phyloP scores from a whole-genome alignment of 768 basidiomycete genomes.

The Tubosaeta sp. region DNA sequence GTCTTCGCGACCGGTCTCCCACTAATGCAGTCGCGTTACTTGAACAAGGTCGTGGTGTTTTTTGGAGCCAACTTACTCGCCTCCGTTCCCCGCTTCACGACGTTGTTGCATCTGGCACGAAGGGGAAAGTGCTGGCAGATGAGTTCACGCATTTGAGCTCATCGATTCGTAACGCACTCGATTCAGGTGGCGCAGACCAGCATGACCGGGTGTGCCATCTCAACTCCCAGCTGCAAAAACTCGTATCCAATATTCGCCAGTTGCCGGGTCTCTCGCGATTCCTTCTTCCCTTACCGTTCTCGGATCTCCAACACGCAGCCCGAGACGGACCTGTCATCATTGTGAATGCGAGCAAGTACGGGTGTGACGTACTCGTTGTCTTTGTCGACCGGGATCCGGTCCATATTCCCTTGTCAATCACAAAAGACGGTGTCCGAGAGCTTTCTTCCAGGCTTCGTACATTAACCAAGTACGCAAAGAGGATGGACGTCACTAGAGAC shows the following conservation, averaged over 20 bases:
- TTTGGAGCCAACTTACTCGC: not conserved
- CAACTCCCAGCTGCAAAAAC: not conserved
- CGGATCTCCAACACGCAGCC: not conserved
- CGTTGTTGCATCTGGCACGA: not conserved
- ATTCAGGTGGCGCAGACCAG: not conserved
- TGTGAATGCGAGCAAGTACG: not conserved
- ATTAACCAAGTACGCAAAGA: not conserved
- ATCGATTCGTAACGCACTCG: not conserved
- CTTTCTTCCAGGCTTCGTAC: not conserved
- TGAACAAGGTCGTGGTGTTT: not conserved
- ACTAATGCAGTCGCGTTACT: not conserved
- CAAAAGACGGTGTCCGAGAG: not conserved
- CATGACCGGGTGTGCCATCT: not conserved
- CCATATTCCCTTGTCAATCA: not conserved
- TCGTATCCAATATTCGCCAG: not conserved
- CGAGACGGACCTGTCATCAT: not conserved
- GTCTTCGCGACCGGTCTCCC: not conserved
- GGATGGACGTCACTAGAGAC: not conserved
- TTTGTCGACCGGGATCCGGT: not conserved
- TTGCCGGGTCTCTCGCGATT: not conserved
- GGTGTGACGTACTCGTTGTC: not conserved
- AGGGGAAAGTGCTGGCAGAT: not conserved
- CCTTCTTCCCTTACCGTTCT: not conserved
- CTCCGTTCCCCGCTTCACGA: not conserved
- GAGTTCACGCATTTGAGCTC: not conserved